Percentiles rank a stretch among this genome's conserved stretches.
These are phyloP conservation scores for Lanmaoa rubissima DNA, from an alignment of 768 basidiomycete species.

Conservation along the genomic window DNA sequence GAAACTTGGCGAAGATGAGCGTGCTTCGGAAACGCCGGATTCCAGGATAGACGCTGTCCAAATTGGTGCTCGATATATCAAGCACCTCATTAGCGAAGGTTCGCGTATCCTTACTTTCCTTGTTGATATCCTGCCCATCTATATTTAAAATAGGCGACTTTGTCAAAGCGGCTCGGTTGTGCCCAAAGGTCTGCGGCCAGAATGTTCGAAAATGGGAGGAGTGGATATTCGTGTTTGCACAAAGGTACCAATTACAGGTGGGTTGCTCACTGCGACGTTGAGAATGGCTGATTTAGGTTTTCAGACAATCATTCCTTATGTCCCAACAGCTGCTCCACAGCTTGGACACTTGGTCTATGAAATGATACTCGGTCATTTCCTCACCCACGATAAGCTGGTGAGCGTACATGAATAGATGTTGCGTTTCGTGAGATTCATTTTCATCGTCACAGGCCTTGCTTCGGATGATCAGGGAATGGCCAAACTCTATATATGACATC, in stretches of 20 bases:
- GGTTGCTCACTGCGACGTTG: slow-evolving; percentile 16
- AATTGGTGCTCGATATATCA: slow-evolving; percentile 86
- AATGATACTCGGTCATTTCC: slow-evolving; percentile 87
- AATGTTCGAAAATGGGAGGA: slow-evolving; percentile 89
- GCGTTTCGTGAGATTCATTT: background rate
- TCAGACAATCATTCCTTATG: slow-evolving; percentile 83
- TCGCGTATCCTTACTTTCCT: slow-evolving; percentile 13
- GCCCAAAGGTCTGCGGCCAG: slow-evolving; percentile 81
- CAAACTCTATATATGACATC: slow-evolving; percentile 85
- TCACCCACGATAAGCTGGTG: slow-evolving; percentile 77
- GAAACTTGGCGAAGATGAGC: slow-evolving; percentile 41
- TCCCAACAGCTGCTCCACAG: slow-evolving; percentile 80
- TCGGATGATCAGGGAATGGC: slow-evolving; percentile 84
- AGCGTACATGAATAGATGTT: background rate
- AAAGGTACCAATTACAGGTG: slow-evolving; percentile 77
- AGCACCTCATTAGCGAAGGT: slow-evolving; percentile 84
- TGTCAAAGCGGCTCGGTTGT: slow-evolving; percentile 74
- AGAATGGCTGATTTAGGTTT: background rate
- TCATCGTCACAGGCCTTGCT: slow-evolving; percentile 56
- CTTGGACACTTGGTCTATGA: slow-evolving; percentile 88
- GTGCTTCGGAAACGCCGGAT: slow-evolving; percentile 33
- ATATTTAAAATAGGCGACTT: slow-evolving; percentile 50
- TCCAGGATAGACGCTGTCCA: slow-evolving; percentile 52
- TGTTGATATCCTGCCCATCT: background rate
- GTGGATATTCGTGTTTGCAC: slow-evolving; percentile 90